Conservation (phyloP, 2,329 filamentous ascomycete genomes). For the Stachybotrys chlorohalonatus region DNA sequence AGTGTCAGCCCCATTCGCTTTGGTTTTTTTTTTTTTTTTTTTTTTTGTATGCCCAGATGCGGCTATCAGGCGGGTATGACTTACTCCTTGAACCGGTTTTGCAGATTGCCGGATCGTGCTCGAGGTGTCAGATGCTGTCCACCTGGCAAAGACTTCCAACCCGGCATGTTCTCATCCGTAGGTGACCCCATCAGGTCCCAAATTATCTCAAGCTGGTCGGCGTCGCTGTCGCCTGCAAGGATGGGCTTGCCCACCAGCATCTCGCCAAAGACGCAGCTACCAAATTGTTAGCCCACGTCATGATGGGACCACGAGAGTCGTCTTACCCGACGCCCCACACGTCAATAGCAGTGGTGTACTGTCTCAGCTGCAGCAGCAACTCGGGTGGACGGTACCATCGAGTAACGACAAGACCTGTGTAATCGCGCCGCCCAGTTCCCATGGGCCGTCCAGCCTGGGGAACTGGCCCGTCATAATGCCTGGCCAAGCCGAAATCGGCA, state of each 20-base stretch:
- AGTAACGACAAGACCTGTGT: slow-evolving; percentile 94
- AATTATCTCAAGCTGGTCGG: slow-evolving; percentile 85
- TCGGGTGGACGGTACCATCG: slow-evolving; percentile 96
- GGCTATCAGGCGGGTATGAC: slow-evolving; percentile 8
- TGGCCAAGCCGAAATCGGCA: slow-evolving; percentile 89
- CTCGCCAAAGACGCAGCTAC: slow-evolving; percentile 91
- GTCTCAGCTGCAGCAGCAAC: slow-evolving; percentile 75
- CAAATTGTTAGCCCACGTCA: neutral
- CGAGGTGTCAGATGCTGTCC: slow-evolving; percentile 65
- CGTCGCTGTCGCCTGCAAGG: slow-evolving; percentile 78
- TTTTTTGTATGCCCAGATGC: neutral
- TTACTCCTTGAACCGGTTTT: slow-evolving; percentile 66
- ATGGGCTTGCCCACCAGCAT: slow-evolving; percentile 96
- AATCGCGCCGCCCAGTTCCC: slow-evolving; percentile 79
- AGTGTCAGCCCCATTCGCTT: slow-evolving; percentile 6
- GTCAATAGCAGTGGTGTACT: slow-evolving; percentile 96
- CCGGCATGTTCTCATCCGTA: slow-evolving; percentile 85
- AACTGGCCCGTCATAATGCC: slow-evolving; percentile 80
- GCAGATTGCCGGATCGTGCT: slow-evolving; percentile 54
- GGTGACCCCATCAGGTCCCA: slow-evolving; percentile 89
- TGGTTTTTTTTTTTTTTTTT: no score
- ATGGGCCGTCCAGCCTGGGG: slow-evolving; percentile 71
- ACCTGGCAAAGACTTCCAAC: slow-evolving; percentile 75
- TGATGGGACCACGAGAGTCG: neutral
- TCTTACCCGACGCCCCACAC: slow-evolving; percentile 93